These are phyloP conservation scores for Phialophora verrucosa DNA, from an alignment of 2,329 filamentous ascomycete genomes.

Conservation along the genomic window DNA sequence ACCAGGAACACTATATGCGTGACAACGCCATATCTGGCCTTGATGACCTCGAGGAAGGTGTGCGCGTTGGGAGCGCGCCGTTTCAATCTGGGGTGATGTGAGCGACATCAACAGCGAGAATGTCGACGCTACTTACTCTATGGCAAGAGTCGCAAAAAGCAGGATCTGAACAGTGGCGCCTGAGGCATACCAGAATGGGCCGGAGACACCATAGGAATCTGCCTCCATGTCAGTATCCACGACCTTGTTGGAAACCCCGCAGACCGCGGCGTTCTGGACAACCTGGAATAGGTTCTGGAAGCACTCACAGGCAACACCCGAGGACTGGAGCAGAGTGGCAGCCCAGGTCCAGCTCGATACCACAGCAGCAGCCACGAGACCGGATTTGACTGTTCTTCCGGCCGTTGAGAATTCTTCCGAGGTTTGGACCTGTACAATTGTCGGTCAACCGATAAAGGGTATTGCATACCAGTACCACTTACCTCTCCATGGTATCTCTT, in stretches of 20 bases:
- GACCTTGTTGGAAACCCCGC: neutral
- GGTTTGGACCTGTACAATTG: constrained; percentile 69
- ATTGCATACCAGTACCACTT: neutral
- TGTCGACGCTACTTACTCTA: constrained; percentile 59
- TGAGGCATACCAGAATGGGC: constrained; percentile 70
- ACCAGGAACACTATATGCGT: constrained; percentile 80
- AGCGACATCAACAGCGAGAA: neutral
- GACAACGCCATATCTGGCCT: constrained; percentile 74
- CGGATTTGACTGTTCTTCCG: constrained; percentile 85
- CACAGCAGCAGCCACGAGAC: constrained; percentile 85
- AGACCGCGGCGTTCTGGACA: neutral
- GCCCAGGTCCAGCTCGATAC: constrained; percentile 80
- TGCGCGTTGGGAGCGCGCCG: constrained; percentile 85
- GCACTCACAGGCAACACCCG: constrained; percentile 69
- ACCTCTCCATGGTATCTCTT: constrained; percentile 70
- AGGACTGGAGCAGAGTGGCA: constrained; percentile 64
- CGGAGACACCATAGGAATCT: constrained; percentile 71
- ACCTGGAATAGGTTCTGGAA: neutral
- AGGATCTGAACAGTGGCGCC: constrained; percentile 87
- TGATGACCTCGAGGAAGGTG: constrained; percentile 80
- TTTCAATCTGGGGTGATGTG: constrained; percentile 61
- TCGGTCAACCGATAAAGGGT: neutral
- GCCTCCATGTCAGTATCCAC: neutral
- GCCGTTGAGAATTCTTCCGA: constrained; percentile 93
- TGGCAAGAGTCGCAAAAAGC: constrained; percentile 86